Evolutionary conservation across 768 basidiomycete genomes (phyloP).

Genomic region (Agaricus subrufescens): DNA sequence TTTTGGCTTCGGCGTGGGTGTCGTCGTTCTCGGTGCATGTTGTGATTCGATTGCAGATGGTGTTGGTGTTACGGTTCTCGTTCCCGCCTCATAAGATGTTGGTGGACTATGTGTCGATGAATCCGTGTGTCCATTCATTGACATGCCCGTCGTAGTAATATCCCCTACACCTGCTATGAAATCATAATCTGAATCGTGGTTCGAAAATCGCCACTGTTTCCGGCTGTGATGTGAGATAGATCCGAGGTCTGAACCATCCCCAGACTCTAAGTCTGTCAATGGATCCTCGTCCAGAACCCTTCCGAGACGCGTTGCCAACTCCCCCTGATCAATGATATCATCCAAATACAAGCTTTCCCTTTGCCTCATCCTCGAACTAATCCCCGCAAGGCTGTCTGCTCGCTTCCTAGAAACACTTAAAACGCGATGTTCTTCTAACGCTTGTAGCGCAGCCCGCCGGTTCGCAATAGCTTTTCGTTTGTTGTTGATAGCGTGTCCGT

Average conservation of each 20-base stretch:
- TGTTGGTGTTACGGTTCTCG: not conserved
- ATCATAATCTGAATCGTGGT: constrained; percentile 20
- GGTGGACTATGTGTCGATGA: constrained; percentile 5
- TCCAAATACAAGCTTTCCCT: constrained; percentile 69
- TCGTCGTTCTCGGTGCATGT: constrained; percentile 33
- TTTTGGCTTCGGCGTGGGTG: constrained; percentile 24
- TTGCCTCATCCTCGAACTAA: constrained; percentile 48
- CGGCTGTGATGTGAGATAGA: constrained; percentile 18
- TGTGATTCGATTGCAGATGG: constrained; percentile 20
- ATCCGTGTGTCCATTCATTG: constrained; percentile 14
- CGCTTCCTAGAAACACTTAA: constrained; percentile 39
- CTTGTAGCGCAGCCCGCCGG: constrained; percentile 18
- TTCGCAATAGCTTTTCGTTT: constrained; percentile 24
- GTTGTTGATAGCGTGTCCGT: constrained; percentile 54
- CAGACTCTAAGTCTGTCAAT: constrained; percentile 63
- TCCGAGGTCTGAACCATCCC: constrained; percentile 42
- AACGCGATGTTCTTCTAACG: constrained; percentile 20
- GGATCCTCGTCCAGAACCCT: constrained; percentile 75
- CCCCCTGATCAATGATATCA: constrained; percentile 27
- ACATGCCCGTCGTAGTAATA: constrained; percentile 16
- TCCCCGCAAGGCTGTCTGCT: constrained; percentile 60
- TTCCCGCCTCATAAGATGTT: not conserved
- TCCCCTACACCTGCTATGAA: constrained; percentile 21
- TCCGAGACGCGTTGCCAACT: constrained; percentile 35
- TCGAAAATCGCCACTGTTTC: constrained; percentile 18